A percentile compares a stretch with the other conserved stretches of the same genome.
Evolutionary conservation across 2,329 filamentous ascomycete species (phyloP).

Genomic region (Xenoacremonium recifei): DNA sequence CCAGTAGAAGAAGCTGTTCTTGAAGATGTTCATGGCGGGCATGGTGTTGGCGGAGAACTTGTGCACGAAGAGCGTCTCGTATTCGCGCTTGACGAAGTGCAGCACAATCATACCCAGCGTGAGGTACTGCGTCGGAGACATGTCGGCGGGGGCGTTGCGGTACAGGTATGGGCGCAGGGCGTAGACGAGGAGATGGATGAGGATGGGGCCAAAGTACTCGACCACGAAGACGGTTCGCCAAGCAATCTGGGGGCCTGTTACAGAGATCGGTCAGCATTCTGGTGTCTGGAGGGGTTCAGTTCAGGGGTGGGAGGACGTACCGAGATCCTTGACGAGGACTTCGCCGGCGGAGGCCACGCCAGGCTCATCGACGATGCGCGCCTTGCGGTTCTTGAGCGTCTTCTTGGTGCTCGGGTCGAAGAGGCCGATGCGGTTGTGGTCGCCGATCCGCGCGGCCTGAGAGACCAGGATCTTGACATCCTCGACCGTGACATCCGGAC

Average conservation of each 20-base stretch:
- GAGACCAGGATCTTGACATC: constrained; percentile 58
- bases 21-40: constrained; percentile 87
- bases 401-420: constrained; percentile 60
- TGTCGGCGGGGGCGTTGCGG: constrained; percentile 40
- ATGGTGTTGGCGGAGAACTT: constrained; percentile 94
- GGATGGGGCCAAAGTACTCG: constrained; percentile 88
- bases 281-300: neutral
- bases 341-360: constrained; percentile 49
- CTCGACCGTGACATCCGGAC: constrained; percentile 54
- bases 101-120: constrained; percentile 70
- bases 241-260: constrained; percentile 82
- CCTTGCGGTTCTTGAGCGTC: constrained; percentile 61
- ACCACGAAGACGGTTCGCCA: constrained; percentile 95
- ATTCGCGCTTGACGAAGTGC: constrained; percentile 94
- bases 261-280: constrained; percentile 1
- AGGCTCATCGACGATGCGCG: constrained; percentile 47
- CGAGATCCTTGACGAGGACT: constrained; percentile 90
- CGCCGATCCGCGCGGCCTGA: constrained; percentile 47
- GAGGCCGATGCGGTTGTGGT: constrained; percentile 62
- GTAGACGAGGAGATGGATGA: constrained; percentile 78
- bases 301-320: constrained; percentile 46
- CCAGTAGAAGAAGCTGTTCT: constrained; percentile 97
- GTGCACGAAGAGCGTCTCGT: constrained; percentile 92
- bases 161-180: constrained; percentile 67
- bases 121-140: constrained; percentile 70